Conservation (phyloP, 2,329 filamentous ascomycete species). For the Lachnellula occidentalis region DNA sequence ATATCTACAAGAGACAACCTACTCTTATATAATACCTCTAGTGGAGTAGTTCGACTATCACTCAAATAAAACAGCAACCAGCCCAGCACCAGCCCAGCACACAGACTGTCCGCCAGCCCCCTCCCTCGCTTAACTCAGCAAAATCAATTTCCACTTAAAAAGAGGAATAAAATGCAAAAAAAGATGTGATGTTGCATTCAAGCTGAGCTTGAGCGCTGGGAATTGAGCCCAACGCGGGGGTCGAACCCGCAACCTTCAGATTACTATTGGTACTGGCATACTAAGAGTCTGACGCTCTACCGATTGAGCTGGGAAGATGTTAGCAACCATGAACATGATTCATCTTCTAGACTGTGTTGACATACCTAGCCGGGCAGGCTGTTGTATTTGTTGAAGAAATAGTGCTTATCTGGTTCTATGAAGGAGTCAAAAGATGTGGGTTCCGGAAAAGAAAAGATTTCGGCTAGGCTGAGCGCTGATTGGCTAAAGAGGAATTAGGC, state of each 20-base stretch:
- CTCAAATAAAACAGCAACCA: no score
- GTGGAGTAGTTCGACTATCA: no score
- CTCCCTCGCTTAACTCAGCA: not conserved
- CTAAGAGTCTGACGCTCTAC: slow-evolving; percentile 7
- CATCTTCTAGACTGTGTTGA: not conserved
- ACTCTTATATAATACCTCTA: no score
- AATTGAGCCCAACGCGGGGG: slow-evolving; percentile 32
- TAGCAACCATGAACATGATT: not conserved
- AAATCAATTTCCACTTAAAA: not conserved
- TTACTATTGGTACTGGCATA: slow-evolving; percentile 8
- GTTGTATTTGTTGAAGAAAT: not conserved
- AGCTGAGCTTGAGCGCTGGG: slow-evolving; percentile 4
- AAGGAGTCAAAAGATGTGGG: not conserved
- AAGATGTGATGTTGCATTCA: not conserved
- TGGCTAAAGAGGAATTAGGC: not conserved
- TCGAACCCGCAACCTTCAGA: slow-evolving; percentile 42
- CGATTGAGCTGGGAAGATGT: slow-evolving; percentile 5
- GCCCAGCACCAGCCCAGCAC: no score
- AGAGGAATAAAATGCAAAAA: not conserved
- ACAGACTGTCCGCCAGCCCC: no score
- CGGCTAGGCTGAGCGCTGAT: not conserved
- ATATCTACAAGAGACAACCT: no score
- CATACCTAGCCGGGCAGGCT: slow-evolving; percentile 1
- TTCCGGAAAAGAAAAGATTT: not conserved
- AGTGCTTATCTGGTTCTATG: not conserved